Conservation (phyloP, 2,329 filamentous ascomycete genomes). For the Trichophyton rubrum region DNA sequence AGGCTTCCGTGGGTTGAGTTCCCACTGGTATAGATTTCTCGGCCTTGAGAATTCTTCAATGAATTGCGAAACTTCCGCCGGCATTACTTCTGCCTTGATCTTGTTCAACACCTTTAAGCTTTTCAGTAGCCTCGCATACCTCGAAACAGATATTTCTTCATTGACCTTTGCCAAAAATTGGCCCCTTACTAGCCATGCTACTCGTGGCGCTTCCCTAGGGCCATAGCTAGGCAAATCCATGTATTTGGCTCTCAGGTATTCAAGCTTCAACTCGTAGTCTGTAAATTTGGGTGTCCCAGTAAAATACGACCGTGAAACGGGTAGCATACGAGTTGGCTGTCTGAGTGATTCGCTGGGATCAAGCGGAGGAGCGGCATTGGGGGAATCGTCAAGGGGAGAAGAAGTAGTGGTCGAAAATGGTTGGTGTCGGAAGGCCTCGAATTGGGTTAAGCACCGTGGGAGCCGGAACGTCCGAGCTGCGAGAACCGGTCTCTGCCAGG, state of each 20-base stretch:
- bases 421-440: conserved; percentile 12
- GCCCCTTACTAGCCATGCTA: conserved; percentile 63
- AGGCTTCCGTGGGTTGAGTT: conserved; percentile 47
- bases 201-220: conserved; percentile 53
- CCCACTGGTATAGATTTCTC: conserved; percentile 57
- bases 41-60: conserved; percentile 61
- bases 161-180: conserved; percentile 62
- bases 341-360: conserved; percentile 21
- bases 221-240: conserved; percentile 58
- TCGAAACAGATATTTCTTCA: conserved; percentile 60
- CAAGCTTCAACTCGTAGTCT: conserved; percentile 65
- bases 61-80: conserved; percentile 52
- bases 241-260: conserved; percentile 59
- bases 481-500: conserved; percentile 26
- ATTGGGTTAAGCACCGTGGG: conserved; percentile 11
- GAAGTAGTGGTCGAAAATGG: conserved; percentile 13
- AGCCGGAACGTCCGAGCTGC: conserved; percentile 26
- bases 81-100: conserved; percentile 68
- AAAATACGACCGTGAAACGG: conserved; percentile 88
- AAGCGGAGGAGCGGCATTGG: conserved; percentile 23
- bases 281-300: conserved; percentile 73
- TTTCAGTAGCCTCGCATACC: conserved; percentile 64
- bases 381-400: conserved; percentile 13
- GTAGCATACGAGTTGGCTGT: conserved; percentile 58
- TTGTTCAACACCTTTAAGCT: conserved; percentile 69